Conservation (phyloP, 1,284 basidiomycete species). For the Sanghuangporus weigelae region DNA sequence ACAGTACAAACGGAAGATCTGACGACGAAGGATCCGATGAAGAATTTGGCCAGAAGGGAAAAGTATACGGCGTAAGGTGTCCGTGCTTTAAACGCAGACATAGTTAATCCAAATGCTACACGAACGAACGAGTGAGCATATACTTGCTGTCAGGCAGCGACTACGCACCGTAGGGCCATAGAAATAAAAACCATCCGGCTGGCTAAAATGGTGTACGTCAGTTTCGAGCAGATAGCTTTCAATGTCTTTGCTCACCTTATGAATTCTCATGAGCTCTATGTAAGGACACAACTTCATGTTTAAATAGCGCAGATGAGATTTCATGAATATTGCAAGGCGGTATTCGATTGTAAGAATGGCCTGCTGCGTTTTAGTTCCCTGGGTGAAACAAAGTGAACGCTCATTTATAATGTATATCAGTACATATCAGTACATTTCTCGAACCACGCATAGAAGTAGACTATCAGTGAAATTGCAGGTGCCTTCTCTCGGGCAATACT, state of each 20-base stretch:
- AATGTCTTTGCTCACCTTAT: slow-evolving; percentile 1
- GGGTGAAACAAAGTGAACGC: too few relatives aligned
- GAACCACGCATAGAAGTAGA: too few relatives aligned
- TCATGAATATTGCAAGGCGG: too few relatives aligned
- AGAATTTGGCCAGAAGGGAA: neutral
- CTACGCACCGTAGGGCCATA: slow-evolving; percentile 8
- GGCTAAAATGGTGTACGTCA: neutral
- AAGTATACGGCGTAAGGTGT: neutral
- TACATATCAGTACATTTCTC: too few relatives aligned
- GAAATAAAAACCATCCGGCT: slow-evolving; percentile 8
- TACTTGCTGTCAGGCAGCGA: neutral
- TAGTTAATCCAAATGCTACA: slow-evolving; percentile 10
- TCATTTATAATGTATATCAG: too few relatives aligned
- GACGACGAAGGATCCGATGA: slow-evolving; percentile 9
- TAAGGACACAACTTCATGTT: slow-evolving; percentile 1
- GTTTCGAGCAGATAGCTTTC: neutral
- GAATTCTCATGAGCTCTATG: slow-evolving; percentile 14
- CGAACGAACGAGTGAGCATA: neutral
- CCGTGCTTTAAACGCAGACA: slow-evolving; percentile 1
- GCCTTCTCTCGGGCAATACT: too few relatives aligned
- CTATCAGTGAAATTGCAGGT: too few relatives aligned
- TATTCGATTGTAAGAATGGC: too few relatives aligned
- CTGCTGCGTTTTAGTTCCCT: too few relatives aligned
- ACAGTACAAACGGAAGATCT: slow-evolving; percentile 17
- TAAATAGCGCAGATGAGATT: neutral